Evolutionary conservation across 2,329 filamentous ascomycete genomes (phyloP).

Genomic region (Didymella segeticola): DNA sequence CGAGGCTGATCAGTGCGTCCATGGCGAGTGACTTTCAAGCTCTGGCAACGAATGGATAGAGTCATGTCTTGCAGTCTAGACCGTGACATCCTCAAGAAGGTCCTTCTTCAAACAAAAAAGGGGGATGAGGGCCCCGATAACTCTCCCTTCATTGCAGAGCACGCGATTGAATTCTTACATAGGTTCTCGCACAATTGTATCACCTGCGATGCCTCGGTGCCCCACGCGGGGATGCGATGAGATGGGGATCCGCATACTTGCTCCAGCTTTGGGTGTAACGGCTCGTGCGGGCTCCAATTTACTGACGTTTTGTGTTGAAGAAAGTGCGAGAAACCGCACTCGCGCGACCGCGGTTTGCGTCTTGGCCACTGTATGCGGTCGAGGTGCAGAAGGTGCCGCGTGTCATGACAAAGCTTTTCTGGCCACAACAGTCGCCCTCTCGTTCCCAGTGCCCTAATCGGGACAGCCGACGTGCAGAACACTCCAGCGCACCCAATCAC

Average conservation of each 20-base stretch:
- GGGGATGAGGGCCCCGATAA: too few species aligned
- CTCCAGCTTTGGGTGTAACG: slow-evolving; percentile 9
- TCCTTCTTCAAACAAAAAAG: background rate
- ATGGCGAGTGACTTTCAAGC: background rate
- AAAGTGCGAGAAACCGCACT: slow-evolving; percentile 1
- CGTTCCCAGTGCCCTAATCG: slow-evolving; percentile 9
- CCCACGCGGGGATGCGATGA: slow-evolving; percentile 1
- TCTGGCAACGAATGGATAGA: background rate
- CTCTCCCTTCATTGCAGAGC: background rate
- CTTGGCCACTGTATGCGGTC: slow-evolving; percentile 20
- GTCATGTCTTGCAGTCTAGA: slow-evolving; percentile 10
- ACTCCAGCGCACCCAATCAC: background rate
- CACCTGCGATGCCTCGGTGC: background rate
- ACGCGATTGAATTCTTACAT: too few species aligned
- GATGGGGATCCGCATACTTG: slow-evolving; percentile 8
- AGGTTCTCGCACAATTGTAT: too few species aligned
- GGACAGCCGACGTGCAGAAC: background rate
- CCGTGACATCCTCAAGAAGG: background rate
- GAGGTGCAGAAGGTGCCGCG: too few species aligned
- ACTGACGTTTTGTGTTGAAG: slow-evolving; percentile 8
- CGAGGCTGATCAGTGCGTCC: slow-evolving; percentile 7
- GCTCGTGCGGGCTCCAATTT: slow-evolving; percentile 4
- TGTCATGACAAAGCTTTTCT: too few species aligned
- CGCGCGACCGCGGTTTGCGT: slow-evolving; percentile 1
- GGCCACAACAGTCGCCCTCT: slow-evolving; percentile 4